Evolutionary conservation across 2,329 filamentous ascomycete genomes (phyloP), one percentile per base, ranked within the genome.

Genomic region (Apiospora rasikravindrae): DNA sequence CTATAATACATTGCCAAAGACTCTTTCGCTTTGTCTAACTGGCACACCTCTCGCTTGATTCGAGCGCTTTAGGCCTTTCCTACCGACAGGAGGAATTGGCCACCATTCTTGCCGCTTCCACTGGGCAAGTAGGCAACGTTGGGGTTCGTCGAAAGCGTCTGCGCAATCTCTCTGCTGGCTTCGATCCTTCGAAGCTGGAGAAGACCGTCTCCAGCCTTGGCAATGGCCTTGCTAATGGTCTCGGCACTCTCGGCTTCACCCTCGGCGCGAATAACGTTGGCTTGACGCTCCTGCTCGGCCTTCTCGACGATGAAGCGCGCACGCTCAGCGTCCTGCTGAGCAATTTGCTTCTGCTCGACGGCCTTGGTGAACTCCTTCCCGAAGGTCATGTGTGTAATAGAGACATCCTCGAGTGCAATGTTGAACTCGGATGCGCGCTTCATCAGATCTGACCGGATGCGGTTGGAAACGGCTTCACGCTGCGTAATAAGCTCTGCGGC

Each of bases 281-380:
- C 96, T 86, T 99, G 96, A 79, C 96, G 90, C 87, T 99, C 96
- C 88, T 99, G 96, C 89, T 99, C 96, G 73, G 96, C 96, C 83
- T 94, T 94, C 89, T 99, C 96, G 82, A 99, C 96, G 78, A 99
- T 97, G 88, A 99, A 99, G 77, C 96, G 91, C 68, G 96, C 96
- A 76, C 96, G 91, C 89, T 99, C 96, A 75, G 96, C 96, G 82
- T 99, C 96, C 86, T 99, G 96, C 87, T 99, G 96, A 71, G 96
- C 96, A 83, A 99, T 99, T 88, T 99, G 96, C 91, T 99, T 99
- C 90, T 99, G 96, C 87, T 99, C 96, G 80, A 99, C 96, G 76
- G 96, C 96, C 84, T 94, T 94, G 74, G 96, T 99, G 88, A 99
- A 99, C 85, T 99, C 96, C 84, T 96, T 96, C 78, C 96, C 96